Base-by-base conservation (phyloP, 176 grass and related monocot genomes). In the Oryza longistaminata region DNA sequence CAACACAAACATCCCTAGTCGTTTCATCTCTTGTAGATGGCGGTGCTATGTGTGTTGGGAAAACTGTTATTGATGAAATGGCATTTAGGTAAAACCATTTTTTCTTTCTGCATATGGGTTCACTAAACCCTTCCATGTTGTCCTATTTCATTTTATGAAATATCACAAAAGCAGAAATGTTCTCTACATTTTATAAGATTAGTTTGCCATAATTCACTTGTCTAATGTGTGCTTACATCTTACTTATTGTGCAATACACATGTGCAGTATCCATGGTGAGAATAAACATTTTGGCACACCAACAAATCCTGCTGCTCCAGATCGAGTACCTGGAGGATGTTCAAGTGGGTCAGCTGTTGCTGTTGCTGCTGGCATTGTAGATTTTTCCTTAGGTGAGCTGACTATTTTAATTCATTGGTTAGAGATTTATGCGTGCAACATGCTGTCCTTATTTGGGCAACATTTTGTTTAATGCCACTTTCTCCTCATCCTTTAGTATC, bases 311-410 rank as follows among this genome's bases (percentile, higher is more conserved):
- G 72, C 77, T 21, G 84, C 81, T 68, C 80, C 74, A 15, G 88
- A 92, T 60, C 87, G 76, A 79, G 86, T 94, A 82, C 92, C 97
- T 71, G 97, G 97, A 24, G 97, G 97, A 67, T 99, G 93, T 65
- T 99, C 93, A 66, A 99, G 97, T 68, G 97, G 97, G 74, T 99
- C 97, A 27, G 91, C 97, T 80, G 93, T 96, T 34, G 91, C 97
- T 74, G 97, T 99, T 89, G 93, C 92, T 84, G 76, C 81, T 81
- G 91, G 91, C 24, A 87, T 96, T 67, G 97, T 94, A 81, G 93
- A 99, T 89, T 99, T 99, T 86, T 86, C 96, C n/a, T 90, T 99
- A 74, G 96, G 96, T 99, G 82, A 91, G 90, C 39, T 65, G 17
- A 40, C 62, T 11, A 26, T 67, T 50, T 19, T 27, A 16, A 42